Conservation (phyloP, 2,329 filamentous ascomycete species). For the Fusarium mexicanum region DNA sequence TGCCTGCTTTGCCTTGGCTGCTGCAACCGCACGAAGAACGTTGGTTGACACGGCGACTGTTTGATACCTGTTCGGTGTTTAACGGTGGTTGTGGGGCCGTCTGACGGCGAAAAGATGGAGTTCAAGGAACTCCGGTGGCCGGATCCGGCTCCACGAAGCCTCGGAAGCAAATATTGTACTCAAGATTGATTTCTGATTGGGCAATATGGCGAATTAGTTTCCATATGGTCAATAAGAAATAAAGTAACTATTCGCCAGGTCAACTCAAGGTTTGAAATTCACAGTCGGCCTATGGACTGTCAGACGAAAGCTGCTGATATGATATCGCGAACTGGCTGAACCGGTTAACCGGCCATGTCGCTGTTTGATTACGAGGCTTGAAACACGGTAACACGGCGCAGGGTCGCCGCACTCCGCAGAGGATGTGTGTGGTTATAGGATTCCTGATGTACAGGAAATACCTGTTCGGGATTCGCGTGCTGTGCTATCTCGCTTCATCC, state of each 20-base stretch:
- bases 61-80: neutral
- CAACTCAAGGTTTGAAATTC: neutral
- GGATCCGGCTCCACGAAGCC: conserved; percentile 23
- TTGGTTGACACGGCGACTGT: conserved; percentile 8
- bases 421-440: neutral
- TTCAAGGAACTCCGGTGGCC: conserved; percentile 4
- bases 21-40: conserved; percentile 9
- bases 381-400: conserved; percentile 2
- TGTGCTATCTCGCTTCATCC: neutral
- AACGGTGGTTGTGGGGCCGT: conserved; percentile 24
- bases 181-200: neutral
- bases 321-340: neutral
- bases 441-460: conserved; percentile 23
- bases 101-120: conserved; percentile 29
- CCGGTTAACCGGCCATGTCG: neutral
- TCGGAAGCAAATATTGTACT: neutral
- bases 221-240: neutral
- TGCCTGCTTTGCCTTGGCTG: neutral
- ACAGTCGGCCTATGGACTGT: neutral
- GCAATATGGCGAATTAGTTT: neutral
- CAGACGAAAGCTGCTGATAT: neutral
- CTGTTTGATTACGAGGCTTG: neutral
- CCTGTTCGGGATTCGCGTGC: conserved; percentile 26
- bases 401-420: neutral
- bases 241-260: neutral